Evolutionary conservation across 2,329 filamentous ascomycete species (phyloP), one percentile per base, ranked within the genome.

Genomic region (Periconia sp.): DNA sequence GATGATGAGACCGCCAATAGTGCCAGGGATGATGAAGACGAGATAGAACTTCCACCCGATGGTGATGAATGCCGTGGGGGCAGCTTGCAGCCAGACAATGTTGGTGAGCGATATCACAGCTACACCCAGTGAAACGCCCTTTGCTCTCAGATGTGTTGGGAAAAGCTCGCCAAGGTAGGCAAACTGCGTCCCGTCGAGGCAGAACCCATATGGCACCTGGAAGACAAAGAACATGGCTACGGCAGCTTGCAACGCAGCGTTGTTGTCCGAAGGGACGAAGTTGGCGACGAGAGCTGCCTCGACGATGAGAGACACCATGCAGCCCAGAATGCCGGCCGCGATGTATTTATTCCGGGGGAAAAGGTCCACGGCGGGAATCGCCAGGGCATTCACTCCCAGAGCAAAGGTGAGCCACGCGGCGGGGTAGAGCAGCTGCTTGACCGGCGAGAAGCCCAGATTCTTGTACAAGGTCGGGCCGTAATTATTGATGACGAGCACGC

Each of bases 51-150:
- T 59, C 58, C 54, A 62, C 4, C 47, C 46, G 19, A 61, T 56
- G 5, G 24, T 58, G 11, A 33, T 19, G 32, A 61, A 57, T 1
- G 57, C 59, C 5, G 54, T 54, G 1, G 59, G 54, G 19, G 81
- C 73, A 29, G 80, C 80, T 66, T 85, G 81, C 12, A 85, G 73
- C 11, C 77, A 78, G 25, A 85, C 76, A 23, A 60, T 57, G 35
- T 59, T 61, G n/a, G 46, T 57, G 34, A 59, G 48, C 3, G 57
- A 53, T 23, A 56, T 57, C 24, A 46, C 50, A 3, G 52, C 50
- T 4, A 61, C 47, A 23, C 54, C 56, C 9, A 61, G 43, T 18
- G 46, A 50, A 9, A 76, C 59, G 15, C 74, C 74, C 58, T 75
- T 75, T 36, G 73, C 72, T 21, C 74, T 72, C 33, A 77, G 68